Evolutionary conservation across 371 early-diverging fungal species (phyloP).

Genomic region (Mucor indicus): DNA sequence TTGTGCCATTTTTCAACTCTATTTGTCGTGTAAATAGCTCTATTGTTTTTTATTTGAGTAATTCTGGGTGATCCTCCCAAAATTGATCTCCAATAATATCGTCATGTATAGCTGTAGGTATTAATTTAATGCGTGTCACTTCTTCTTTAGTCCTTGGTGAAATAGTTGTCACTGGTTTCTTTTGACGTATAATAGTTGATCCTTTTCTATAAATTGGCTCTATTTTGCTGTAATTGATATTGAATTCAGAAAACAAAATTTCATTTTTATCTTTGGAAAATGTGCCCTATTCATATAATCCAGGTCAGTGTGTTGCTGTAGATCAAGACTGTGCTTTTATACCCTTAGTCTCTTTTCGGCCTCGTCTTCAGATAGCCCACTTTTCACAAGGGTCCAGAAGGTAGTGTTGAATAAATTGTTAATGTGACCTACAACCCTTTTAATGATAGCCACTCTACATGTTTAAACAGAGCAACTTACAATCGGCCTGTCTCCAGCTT

Average conservation of each 20-base stretch:
- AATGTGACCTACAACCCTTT: constrained; percentile 65
- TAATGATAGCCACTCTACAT: too few relatives aligned
- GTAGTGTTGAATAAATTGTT: constrained; percentile 92
- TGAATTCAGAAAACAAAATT: constrained; percentile 77
- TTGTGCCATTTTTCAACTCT: too few relatives aligned
- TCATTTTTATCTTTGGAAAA: constrained; percentile 89
- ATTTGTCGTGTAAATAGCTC: too few relatives aligned
- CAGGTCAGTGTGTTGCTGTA: too few relatives aligned
- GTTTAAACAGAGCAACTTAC: constrained; percentile 26
- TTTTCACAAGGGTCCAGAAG: constrained; percentile 86
- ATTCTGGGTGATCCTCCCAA: constrained; percentile 60
- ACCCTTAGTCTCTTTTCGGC: constrained; percentile 69
- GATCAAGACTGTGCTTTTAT: too few relatives aligned
- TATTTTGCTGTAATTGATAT: constrained; percentile 86
- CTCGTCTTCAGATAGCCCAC: constrained; percentile 60
- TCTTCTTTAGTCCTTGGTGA: constrained; percentile 34
- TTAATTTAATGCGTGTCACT: constrained; percentile 30
- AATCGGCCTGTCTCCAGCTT: constrained; percentile 94
- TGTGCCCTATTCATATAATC: constrained; percentile 73
- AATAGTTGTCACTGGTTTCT: constrained; percentile 36
- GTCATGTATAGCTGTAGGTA: constrained; percentile 59
- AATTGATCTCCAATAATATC: constrained; percentile 89
- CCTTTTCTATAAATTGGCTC: constrained; percentile 87
- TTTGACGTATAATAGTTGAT: constrained; percentile 67
- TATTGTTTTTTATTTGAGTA: constrained; percentile 16